Evolutionary conservation across 2,329 filamentous ascomycete species (phyloP).

Genomic region (Phialemonium atrogriseum): DNA sequence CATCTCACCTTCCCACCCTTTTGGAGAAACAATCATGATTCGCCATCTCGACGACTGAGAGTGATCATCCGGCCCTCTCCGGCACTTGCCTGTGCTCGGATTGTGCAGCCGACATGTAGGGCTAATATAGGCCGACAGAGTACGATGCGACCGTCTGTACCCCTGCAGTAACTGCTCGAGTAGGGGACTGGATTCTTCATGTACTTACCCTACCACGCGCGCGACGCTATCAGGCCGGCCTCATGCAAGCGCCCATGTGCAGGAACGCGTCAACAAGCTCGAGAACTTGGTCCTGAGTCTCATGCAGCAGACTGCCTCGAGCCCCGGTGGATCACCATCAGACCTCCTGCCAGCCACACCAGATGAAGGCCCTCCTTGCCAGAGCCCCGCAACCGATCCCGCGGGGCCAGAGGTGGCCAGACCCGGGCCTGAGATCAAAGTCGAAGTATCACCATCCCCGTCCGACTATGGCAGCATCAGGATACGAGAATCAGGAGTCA

Average conservation of each 20-base stretch:
- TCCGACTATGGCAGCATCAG: conserved; percentile 24
- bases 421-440: too few species aligned
- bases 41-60: conserved; percentile 2
- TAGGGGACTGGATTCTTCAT: conserved; percentile 10
- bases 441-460: conserved; percentile 1
- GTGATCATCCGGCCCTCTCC: neutral
- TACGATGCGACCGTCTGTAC: conserved; percentile 16
- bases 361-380: too few species aligned
- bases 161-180: conserved; percentile 15
- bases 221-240: neutral
- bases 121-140: conserved; percentile 6
- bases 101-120: neutral
- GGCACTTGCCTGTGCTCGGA: neutral
- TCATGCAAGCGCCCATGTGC: conserved; percentile 3
- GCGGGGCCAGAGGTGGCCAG: too few species aligned
- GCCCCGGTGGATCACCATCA: conserved; percentile 9
- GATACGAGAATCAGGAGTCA: conserved; percentile 11
- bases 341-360: neutral
- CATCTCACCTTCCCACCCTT: conserved; percentile 3
- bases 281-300: conserved; percentile 7
- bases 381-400: too few species aligned
- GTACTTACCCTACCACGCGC: conserved; percentile 10
- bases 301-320: neutral
- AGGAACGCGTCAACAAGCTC: conserved; percentile 19
- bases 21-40: conserved; percentile 8